Conservation (phyloP, 108 stramenopile genomes). For the Skeletonema tropicum region DNA sequence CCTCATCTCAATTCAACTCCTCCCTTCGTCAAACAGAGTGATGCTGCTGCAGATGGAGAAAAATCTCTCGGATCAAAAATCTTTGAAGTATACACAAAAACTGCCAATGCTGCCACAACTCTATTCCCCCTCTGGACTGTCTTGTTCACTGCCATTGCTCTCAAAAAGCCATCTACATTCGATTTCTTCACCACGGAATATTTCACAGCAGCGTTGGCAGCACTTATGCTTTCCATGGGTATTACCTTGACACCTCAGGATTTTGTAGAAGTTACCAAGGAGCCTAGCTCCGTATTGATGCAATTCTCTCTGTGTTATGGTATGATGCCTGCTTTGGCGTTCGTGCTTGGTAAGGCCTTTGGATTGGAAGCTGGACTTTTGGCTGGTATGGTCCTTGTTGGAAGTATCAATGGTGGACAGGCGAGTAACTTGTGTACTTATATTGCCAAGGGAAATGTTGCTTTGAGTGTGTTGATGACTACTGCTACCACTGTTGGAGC, state of each 20-base stretch:
- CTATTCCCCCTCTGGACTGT: conserved; percentile 96
- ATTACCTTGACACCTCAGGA: conserved; percentile 95
- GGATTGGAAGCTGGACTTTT: conserved; percentile 84
- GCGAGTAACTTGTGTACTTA: conserved; percentile 97
- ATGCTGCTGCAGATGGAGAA: neutral
- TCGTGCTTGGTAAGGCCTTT: conserved; percentile 82
- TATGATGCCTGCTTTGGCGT: conserved; percentile 93
- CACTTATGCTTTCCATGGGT: conserved; percentile 98
- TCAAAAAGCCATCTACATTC: conserved; percentile 86
- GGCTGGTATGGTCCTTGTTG: conserved; percentile 97
- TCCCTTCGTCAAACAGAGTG: conserved; percentile 3
- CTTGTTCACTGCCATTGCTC: conserved; percentile 83
- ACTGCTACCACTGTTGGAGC: conserved; percentile 97
- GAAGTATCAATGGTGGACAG: conserved; percentile 97
- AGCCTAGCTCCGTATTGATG: conserved; percentile 89
- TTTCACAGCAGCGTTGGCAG: conserved; percentile 91
- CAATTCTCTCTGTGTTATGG: conserved; percentile 95
- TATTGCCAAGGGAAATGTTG: conserved; percentile 97
- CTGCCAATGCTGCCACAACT: conserved; percentile 84
- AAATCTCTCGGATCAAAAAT: conserved; percentile 57
- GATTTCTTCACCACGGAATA: conserved; percentile 98
- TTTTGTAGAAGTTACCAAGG: conserved; percentile 87
- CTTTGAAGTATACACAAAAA: conserved; percentile 87
- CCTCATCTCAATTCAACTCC: neutral
- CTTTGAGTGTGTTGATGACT: conserved; percentile 96